These are phyloP conservation scores for Cystobasidium pallidum DNA, from an alignment of 1,284 basidiomycete species.

Conservation along the genomic window DNA sequence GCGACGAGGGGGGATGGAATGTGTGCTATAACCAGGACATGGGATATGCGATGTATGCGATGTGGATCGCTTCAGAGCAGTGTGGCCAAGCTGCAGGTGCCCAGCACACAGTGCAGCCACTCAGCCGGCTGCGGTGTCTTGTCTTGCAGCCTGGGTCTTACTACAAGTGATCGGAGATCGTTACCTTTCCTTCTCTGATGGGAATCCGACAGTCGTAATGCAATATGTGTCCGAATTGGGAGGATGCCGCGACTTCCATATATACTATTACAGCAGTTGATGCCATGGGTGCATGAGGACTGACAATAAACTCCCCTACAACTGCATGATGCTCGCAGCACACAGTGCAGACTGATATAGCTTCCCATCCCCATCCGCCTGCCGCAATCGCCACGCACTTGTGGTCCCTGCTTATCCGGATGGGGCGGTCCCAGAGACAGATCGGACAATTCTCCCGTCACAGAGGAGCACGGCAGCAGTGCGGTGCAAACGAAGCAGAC, in stretches of 20 bases:
- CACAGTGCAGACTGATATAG: too few relatives aligned
- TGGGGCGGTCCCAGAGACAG: not conserved
- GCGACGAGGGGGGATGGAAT: not conserved
- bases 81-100: too few relatives aligned
- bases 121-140: too few relatives aligned
- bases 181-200: not conserved
- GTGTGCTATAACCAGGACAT: not conserved
- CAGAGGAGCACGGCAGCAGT: not conserved
- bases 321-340: too few relatives aligned
- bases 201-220: not conserved
- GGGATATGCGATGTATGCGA: not conserved
- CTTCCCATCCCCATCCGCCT: too few relatives aligned
- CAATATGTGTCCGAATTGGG: conserved; percentile 3
- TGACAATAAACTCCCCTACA: too few relatives aligned
- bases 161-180: not conserved
- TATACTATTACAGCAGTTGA: too few relatives aligned
- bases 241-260: not conserved
- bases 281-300: too few relatives aligned
- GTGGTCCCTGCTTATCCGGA: not conserved
- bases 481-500: too few relatives aligned
- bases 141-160: too few relatives aligned
- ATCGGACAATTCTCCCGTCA: conserved; percentile 22
- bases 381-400: too few relatives aligned
- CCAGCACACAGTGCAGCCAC: too few relatives aligned
- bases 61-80: not conserved